phyloP scores from a whole-genome alignment of 139 green algal species.

The Limnomonas spitsbergensis region DNA sequence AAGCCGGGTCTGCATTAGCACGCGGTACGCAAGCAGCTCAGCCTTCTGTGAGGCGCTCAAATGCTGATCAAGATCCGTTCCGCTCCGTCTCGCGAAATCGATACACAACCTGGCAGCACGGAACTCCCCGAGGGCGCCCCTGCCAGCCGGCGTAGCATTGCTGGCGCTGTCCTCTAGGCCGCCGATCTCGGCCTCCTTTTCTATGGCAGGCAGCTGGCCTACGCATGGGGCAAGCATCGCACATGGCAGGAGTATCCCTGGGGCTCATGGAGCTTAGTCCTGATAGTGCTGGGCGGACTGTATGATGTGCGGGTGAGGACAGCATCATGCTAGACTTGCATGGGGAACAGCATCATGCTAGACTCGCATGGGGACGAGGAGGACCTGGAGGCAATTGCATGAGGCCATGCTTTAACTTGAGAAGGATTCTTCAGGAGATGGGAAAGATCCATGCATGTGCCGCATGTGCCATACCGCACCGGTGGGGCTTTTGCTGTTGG shows the following conservation, averaged over 20 bases:
- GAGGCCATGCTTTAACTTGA: too few relatives aligned
- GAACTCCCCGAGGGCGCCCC: slow-evolving; percentile 20
- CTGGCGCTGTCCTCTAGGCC: not conserved
- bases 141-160: not conserved
- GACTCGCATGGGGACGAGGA: not conserved
- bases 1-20: slow-evolving; percentile 42
- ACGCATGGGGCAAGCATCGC: not conserved
- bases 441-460: too few relatives aligned
- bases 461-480: not conserved
- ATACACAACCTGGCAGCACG: slow-evolving; percentile 8
- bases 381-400: too few relatives aligned
- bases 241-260: too few relatives aligned
- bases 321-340: not conserved
- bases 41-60: slow-evolving; percentile 39
- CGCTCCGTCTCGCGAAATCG: slow-evolving; percentile 18
- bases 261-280: too few relatives aligned
- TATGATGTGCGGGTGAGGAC: not conserved
- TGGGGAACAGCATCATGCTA: not conserved
- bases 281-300: too few relatives aligned
- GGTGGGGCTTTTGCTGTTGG: slow-evolving; percentile 20
- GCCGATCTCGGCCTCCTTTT: slow-evolving; percentile 25
- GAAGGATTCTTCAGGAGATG: too few relatives aligned
- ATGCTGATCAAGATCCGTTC: slow-evolving; percentile 48
- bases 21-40: slow-evolving; percentile 48
- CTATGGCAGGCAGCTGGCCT: slow-evolving; percentile 36